phyloP scores from a whole-genome alignment of 352 stramenopile species.

The Salisapilia sapeloensis region DNA sequence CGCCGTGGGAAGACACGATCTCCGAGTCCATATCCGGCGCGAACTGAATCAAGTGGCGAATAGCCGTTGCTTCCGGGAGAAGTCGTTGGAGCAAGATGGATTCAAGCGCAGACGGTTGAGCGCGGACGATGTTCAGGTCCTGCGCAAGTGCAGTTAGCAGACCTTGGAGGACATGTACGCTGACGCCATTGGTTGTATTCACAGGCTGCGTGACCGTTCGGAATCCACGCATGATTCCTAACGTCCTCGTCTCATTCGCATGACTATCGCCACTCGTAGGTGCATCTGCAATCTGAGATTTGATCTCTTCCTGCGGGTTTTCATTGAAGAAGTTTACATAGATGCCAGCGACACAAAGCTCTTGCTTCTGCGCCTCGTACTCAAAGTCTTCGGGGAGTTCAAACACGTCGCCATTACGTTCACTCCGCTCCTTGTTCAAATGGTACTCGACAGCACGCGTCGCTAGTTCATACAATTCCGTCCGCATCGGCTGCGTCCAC shows the following conservation, averaged over 20 bases:
- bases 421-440: conserved; percentile 26
- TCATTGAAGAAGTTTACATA: conserved; percentile 85
- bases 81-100: conserved; percentile 49
- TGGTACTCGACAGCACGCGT: conserved; percentile 61
- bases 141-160: conserved; percentile 46
- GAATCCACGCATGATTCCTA: too few relatives aligned
- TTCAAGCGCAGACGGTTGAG: conserved; percentile 48
- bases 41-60: conserved; percentile 68
- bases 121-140: conserved; percentile 53
- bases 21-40: conserved; percentile 73
- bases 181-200: conserved; percentile 15
- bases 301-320: conserved; percentile 51
- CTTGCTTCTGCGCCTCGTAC: conserved; percentile 67
- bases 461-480: conserved; percentile 48
- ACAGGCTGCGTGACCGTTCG: too few relatives aligned
- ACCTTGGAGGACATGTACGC: conserved; percentile 55
- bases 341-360: conserved; percentile 71
- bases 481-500: conserved; percentile 75
- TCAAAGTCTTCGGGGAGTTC: conserved; percentile 57
- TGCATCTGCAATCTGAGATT: conserved; percentile 50
- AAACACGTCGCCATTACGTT: conserved; percentile 51
- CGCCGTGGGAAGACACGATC: conserved; percentile 54
- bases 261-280: neutral
- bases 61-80: conserved; percentile 58
- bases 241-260: too few relatives aligned